Conservation (phyloP, 306 rosid genomes). For the Nissolia schottii region DNA sequence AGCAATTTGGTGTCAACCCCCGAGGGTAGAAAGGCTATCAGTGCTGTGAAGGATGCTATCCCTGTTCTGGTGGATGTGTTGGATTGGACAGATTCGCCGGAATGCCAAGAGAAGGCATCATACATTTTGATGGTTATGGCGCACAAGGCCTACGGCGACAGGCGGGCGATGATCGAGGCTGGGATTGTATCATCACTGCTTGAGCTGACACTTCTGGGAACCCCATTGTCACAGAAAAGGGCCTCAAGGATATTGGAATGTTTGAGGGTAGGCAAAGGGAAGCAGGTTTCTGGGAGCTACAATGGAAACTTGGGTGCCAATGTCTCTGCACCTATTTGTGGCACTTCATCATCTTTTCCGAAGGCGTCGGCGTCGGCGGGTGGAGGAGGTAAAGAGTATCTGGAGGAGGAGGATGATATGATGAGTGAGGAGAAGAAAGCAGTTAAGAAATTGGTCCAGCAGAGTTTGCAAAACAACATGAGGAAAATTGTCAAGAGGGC, state of each 20-base stretch:
- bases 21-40: conserved; percentile 75
- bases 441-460: conserved; percentile 87
- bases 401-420: conserved; percentile 53
- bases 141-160: conserved; percentile 73
- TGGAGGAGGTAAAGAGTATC: conserved; percentile 37
- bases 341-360: conserved; percentile 52
- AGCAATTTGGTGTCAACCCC: conserved; percentile 69
- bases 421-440: conserved; percentile 95
- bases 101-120: conserved; percentile 85
- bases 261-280: conserved; percentile 77
- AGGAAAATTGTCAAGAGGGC: conserved; percentile 90
- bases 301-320: conserved; percentile 49
- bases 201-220: conserved; percentile 85
- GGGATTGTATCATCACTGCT: conserved; percentile 78
- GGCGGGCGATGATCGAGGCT: conserved; percentile 87
- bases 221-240: conserved; percentile 87
- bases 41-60: conserved; percentile 46
- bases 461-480: conserved; percentile 93
- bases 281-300: conserved; percentile 53
- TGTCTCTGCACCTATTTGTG: conserved; percentile 77
- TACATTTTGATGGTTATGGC: conserved; percentile 97
- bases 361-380: conserved; percentile 28
- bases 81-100: conserved; percentile 85
- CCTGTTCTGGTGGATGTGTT: conserved; percentile 61
- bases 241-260: conserved; percentile 88